These are phyloP conservation scores for Gastrodia elata DNA, from an alignment of 106 monocot species.

Conservation along the genomic window DNA sequence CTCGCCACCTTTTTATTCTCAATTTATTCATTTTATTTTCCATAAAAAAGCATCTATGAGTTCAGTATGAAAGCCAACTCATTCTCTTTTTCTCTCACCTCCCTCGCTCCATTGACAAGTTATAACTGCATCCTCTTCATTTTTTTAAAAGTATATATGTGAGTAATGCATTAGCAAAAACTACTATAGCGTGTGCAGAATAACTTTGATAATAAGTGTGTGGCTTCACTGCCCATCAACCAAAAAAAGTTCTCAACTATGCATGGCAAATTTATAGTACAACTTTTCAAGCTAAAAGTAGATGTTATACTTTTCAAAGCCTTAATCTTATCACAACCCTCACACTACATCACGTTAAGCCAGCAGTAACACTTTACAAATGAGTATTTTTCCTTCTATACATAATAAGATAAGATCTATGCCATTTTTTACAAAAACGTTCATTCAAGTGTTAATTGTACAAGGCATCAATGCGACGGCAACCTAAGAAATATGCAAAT, in stretches of 20 bases:
- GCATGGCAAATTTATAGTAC: background rate
- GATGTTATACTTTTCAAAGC: background rate
- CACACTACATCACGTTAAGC: background rate
- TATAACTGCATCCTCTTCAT: background rate
- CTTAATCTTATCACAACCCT: background rate
- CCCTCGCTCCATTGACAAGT: background rate
- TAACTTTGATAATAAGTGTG: background rate
- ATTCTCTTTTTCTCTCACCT: background rate
- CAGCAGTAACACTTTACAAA: background rate
- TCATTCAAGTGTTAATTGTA: background rate
- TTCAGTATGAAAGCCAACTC: background rate
- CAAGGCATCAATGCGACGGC: background rate
- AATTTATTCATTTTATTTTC: background rate
- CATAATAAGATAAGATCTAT: background rate
- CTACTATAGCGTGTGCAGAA: background rate
- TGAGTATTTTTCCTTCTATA: background rate
- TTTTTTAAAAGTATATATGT: background rate
- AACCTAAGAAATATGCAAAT: background rate
- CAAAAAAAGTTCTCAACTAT: background rate
- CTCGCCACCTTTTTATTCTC: background rate
- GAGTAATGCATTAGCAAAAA: background rate
- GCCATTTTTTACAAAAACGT: background rate
- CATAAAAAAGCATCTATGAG: background rate
- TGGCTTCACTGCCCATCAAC: background rate
- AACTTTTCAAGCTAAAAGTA: background rate